Base-by-base conservation (phyloP, 139 green algal species). In the Cymbomonas tetramitiformis region DNA sequence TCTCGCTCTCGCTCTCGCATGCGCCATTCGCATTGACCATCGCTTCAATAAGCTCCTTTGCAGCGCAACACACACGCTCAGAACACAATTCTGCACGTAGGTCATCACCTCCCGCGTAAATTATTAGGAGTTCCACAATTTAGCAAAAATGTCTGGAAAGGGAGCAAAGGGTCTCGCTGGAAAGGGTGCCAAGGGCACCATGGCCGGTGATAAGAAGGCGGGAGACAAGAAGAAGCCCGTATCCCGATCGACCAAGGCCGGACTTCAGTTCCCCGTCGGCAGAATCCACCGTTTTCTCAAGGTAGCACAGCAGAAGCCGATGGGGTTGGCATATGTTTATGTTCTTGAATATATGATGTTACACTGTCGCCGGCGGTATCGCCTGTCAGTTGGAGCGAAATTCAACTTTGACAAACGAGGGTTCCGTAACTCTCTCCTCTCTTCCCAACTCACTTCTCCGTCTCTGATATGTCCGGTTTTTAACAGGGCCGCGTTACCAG, bases 241-340 rank as follows among this genome's bases (percentile, higher is more conserved):
- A 7, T 88, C 76, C 5, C 75, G 88, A 23, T 93, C 84, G 19
- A 74, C 79, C 4, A 77, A 84, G 53, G 87, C 87, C 34, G 88
- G 86, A 12, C 75, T 96, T 48, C 88, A 74, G 61, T 98, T 97
- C 68, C 91, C 91, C 51, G 90, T 98, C 30, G 91, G 90, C 28
- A 80, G 90, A 79, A 93, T 96, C 48, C 90, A 96, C 74, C 78
- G 90, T 76, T 78, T 96, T 52, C 81, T 98, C 9, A 97, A 98
- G 85, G 83, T 88, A 44, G 23, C 6, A 10, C n/a, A n/a, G n/a
- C n/a, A n/a, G n/a, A n/a, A n/a, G n/a, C n/a, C n/a, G n/a, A n/a
- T n/a, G n/a, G n/a, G n/a, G n/a, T n/a, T n/a, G n/a, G n/a, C n/a
- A n/a, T n/a, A n/a, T n/a, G n/a, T n/a, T n/a, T n/a, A 51, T 51